Conservation (phyloP, 352 stramenopile species). For the Globisporangium parvum region DNA sequence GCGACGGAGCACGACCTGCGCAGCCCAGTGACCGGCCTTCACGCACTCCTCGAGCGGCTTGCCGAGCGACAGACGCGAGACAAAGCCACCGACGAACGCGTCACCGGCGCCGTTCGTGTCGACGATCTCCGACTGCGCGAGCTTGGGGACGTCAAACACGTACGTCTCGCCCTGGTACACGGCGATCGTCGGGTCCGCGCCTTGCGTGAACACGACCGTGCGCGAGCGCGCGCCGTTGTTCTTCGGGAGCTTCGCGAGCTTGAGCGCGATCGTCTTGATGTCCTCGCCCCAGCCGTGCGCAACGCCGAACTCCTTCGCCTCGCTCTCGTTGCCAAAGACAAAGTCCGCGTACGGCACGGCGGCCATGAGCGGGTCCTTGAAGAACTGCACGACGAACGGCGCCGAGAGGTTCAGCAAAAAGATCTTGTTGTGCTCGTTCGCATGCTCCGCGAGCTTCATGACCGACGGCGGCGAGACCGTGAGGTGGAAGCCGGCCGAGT, state of each 20-base stretch:
- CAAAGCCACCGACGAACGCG: constrained; percentile 98
- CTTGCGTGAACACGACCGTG: constrained; percentile 99
- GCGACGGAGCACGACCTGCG: constrained; percentile 95
- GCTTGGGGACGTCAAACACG: constrained; percentile 87
- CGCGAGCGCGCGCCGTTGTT: constrained; percentile 85
- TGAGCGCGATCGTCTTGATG: constrained; percentile 89
- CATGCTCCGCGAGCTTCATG: constrained; percentile 91
- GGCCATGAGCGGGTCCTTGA: constrained; percentile 94
- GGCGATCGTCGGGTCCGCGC: constrained; percentile 93
- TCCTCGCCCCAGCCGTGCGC: constrained; percentile 88
- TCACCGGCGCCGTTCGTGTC: constrained; percentile 99
- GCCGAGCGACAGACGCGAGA: constrained; percentile 89
- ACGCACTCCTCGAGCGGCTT: constrained; percentile 91
- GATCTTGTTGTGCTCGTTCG: constrained; percentile 89
- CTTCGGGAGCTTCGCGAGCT: constrained; percentile 92
- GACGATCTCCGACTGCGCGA: constrained; percentile 91
- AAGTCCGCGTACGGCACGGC: constrained; percentile 96
- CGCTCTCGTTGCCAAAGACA: constrained; percentile 98
- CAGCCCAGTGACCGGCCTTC: constrained; percentile 95
- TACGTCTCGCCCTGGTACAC: constrained; percentile 92
- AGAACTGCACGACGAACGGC: constrained; percentile 98
- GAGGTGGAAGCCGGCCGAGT: constrained; percentile 98
- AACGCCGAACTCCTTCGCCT: constrained; percentile 94
- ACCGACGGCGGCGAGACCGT: constrained; percentile 95
- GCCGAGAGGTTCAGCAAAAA: constrained; percentile 98